phyloP scores from a whole-genome alignment of 805 yeast genomes.

The Yamadazyma insecticola region DNA sequence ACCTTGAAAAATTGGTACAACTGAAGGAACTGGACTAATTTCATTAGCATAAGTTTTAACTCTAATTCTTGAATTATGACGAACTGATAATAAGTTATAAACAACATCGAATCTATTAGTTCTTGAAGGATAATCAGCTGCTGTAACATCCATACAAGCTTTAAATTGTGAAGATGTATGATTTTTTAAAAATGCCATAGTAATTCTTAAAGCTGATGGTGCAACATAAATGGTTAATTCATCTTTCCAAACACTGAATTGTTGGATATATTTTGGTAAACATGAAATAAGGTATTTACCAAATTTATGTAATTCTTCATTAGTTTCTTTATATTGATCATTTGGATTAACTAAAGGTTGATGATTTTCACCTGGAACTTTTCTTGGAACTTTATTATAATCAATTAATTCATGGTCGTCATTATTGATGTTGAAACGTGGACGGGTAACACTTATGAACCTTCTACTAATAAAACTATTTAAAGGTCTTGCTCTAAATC shows the following conservation, averaged over 20 bases:
- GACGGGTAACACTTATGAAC: no score
- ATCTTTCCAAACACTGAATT: slow-evolving; percentile 87
- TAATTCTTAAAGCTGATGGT: slow-evolving; percentile 72
- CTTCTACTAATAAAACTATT: no score
- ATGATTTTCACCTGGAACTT: slow-evolving; percentile 23
- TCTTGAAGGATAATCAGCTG: slow-evolving; percentile 82
- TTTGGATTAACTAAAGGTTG: slow-evolving; percentile 70
- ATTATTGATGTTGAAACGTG: no score
- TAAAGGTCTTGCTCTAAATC: no score
- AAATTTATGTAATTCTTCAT: slow-evolving; percentile 73
- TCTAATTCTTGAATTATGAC: slow-evolving; percentile 82
- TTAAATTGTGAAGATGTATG: slow-evolving; percentile 82
- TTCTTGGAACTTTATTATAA: slow-evolving; percentile 36
- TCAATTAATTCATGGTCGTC: slow-evolving; percentile 26
- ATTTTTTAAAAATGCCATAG: slow-evolving; percentile 62
- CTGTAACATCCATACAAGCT: slow-evolving; percentile 75
- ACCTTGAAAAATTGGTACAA: slow-evolving; percentile 69
- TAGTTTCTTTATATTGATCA: slow-evolving; percentile 62
- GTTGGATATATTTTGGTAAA: slow-evolving; percentile 77
- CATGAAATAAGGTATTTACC: slow-evolving; percentile 75
- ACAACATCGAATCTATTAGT: slow-evolving; percentile 84
- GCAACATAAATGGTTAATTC: slow-evolving; percentile 74
- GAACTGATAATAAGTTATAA: slow-evolving; percentile 72
- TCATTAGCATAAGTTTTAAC: slow-evolving; percentile 87
- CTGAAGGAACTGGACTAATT: slow-evolving; percentile 74